Evolutionary conservation across 108 stramenopile species (phyloP), one percentile per base, ranked within the genome.

Genomic region (Fragilaria radians): DNA sequence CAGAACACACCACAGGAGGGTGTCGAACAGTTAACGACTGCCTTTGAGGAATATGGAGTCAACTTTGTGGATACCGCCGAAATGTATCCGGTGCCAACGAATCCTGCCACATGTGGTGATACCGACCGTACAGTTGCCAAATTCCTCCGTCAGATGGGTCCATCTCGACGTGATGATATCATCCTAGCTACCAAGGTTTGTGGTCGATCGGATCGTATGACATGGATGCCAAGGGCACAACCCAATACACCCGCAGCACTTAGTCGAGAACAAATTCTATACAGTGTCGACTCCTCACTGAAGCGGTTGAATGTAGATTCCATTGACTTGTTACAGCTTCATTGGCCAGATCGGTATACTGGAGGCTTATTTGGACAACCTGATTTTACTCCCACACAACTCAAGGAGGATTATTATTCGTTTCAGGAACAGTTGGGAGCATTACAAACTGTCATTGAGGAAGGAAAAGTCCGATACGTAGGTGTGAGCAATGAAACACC

Each of bases 61-160:
- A 97, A 97, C 61, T 94, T 94, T 62, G 29, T 97, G 14, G 96
- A 97, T 52, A 96, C 95, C 17, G 94, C 95, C 3, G 95, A 96
- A 69, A 81, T 92, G 73, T 95, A 88, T 61, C 88, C 89, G 1
- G 80, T 85, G 2, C 67, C 77, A 32, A 75, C 73, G 7, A 78
- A 81, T 7, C 56, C 80, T 0, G 76, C 83, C 28, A 86, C 85
- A 1, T 68, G 74, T 31, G 90, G 90, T 11, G 49, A 48, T 21
- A 93, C 95, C 4, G 96, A 97, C 29, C 48, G 56, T 36, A 74
- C 86, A 21, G 81, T 96, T 0, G 74, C 65, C 0, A 50, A 63
- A 11, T 90, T 82, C 60, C 55, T 94, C 26, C 75, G 82, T 52
- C 47, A 68, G 59, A n/a, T n/a, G n/a, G n/a, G n/a, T n/a, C n/a